Evolutionary conservation across 768 basidiomycete genomes (phyloP).

Genomic region (Podaxis rugospora): DNA sequence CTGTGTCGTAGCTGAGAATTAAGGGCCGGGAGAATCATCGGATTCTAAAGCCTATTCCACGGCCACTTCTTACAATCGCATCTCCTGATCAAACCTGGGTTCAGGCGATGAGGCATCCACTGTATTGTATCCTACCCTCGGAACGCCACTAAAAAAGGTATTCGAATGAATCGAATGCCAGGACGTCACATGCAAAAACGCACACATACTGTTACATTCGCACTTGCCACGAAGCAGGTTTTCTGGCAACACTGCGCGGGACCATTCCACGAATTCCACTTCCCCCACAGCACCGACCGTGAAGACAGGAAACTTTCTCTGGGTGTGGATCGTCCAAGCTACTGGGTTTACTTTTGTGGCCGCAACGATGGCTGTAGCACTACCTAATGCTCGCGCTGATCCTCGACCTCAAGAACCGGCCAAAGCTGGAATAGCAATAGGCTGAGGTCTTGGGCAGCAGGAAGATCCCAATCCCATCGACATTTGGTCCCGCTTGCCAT

Average conservation of each 20-base stretch:
- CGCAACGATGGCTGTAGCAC: neutral
- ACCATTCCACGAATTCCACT: conserved; percentile 59
- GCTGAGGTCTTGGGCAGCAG: conserved; percentile 58
- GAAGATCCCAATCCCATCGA: conserved; percentile 66
- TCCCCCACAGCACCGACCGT: conserved; percentile 71
- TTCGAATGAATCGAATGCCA: no score
- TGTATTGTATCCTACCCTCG: no score
- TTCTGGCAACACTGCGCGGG: conserved; percentile 68
- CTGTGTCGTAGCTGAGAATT: no score
- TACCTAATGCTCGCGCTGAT: neutral
- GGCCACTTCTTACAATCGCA: no score
- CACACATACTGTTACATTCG: conserved; percentile 60
- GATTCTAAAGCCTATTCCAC: no score
- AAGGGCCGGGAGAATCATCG: no score
- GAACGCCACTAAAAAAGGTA: no score
- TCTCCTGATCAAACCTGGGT: no score
- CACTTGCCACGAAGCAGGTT: conserved; percentile 49
- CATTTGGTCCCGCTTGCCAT: conserved; percentile 68
- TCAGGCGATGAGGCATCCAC: no score
- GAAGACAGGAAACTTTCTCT: conserved; percentile 65
- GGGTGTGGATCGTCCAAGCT: conserved; percentile 73
- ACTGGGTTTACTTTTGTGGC: conserved; percentile 42
- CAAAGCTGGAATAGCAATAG: conserved; percentile 66
- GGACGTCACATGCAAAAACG: conserved; percentile 14
- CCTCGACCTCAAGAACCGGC: conserved; percentile 22